These are phyloP conservation scores for Misopates orontium DNA, from an alignment of 257 asterid species.

Conservation along the genomic window DNA sequence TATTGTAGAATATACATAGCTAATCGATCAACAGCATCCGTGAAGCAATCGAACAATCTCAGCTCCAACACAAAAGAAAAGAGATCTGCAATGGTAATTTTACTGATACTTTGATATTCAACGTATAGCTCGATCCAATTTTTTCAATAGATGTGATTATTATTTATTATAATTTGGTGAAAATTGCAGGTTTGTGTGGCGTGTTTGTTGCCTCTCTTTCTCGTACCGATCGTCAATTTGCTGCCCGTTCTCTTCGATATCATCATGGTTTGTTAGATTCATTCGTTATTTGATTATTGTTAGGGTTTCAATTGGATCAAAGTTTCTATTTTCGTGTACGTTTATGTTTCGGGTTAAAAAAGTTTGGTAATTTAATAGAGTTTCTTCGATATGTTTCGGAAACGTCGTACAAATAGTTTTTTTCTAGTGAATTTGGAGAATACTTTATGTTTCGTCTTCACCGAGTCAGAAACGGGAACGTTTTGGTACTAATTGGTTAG, in stretches of 20 bases:
- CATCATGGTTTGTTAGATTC: constrained; percentile 57
- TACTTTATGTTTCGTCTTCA: not conserved
- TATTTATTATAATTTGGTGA: not conserved
- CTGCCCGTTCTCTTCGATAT: constrained; percentile 78
- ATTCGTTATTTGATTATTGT: too few species aligned
- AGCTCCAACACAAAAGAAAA: not conserved
- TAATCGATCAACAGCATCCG: too few species aligned
- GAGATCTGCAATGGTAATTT: not conserved
- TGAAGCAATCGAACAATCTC: too few species aligned
- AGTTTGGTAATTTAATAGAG: too few species aligned
- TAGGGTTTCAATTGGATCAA: too few species aligned
- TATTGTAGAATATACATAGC: too few species aligned
- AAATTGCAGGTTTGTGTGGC: constrained; percentile 74
- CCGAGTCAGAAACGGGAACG: too few species aligned
- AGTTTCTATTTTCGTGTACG: too few species aligned
- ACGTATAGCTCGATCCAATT: constrained; percentile 17
- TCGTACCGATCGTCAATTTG: constrained; percentile 85
- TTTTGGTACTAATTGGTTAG: not conserved
- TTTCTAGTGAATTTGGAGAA: too few species aligned
- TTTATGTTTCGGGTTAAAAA: too few species aligned
- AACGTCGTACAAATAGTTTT: too few species aligned
- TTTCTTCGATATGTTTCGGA: too few species aligned
- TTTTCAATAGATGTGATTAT: not conserved
- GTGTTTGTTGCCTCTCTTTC: constrained; percentile 86
- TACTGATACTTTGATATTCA: not conserved